Base-by-base conservation (phyloP, 306 rosid species). In the Trifolium pratense region DNA sequence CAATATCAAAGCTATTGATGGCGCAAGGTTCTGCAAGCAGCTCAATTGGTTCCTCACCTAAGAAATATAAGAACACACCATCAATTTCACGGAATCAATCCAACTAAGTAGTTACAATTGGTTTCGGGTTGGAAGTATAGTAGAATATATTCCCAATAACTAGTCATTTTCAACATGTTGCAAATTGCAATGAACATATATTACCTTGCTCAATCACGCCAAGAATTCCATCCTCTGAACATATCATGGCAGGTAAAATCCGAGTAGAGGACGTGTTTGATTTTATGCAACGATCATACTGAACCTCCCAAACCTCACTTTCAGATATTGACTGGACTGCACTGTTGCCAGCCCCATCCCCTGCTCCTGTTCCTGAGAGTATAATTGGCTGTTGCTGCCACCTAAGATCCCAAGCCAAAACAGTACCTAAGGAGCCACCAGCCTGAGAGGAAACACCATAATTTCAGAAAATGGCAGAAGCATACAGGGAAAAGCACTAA, bases 231-330 rank as follows among this genome's bases (percentile, higher is more conserved):
- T 93, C 98, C 84, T 93, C 98, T 4, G 98, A 88, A 84, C 97
- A 93, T 64, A 91, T 84, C 88, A 93, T 85, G 64, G 92, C 78
- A 60, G 97, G 97, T 71, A 93, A 87, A 61, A 93, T 83, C 71
- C 83, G 84, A 16, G 90, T 76, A 21, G 97, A 91, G 40, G 97
- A 85, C 70, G 83, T 60, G 84, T 85, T 89, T 74, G 93, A 75
- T 84, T 84, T 89, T 13, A 85, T 76, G 75, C 83, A 73, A 43
- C 83, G 82, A 72, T 93, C 98, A 76, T 89, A 93, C 59, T 85
- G 98, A 77, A 89, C 96, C 86, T 93, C 98, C 98, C 98, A 93
- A 75, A 93, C 91, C 92, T 93, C 98, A 75, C 98, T 93, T 81
- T 89, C 96, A 65, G 86, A 88, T 43, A 89, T 78, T 20, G 89